These are phyloP conservation scores for Debaryomyces singareniensis DNA, from an alignment of 1,139 yeast genomes.

Conservation along the genomic window DNA sequence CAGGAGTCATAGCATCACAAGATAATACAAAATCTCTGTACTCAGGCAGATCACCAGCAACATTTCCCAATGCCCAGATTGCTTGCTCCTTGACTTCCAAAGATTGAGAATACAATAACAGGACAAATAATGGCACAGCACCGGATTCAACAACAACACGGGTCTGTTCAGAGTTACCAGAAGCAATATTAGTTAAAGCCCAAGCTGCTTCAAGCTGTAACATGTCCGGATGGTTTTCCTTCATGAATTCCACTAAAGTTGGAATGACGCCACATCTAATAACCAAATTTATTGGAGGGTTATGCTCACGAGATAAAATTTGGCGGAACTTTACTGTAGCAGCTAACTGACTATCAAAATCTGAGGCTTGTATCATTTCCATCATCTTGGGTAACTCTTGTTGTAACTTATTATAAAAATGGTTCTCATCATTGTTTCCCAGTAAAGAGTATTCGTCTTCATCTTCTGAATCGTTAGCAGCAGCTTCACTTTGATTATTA, in stretches of 20 bases:
- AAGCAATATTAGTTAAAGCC: constrained; percentile 97
- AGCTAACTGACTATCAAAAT: constrained; percentile 74
- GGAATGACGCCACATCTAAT: constrained; percentile 93
- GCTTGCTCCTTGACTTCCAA: constrained; percentile 96
- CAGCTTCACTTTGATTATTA: constrained; percentile 32
- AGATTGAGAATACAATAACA: constrained; percentile 71
- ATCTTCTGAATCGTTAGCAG: constrained; percentile 36
- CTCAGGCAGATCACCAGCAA: constrained; percentile 91
- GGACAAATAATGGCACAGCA: constrained; percentile 88
- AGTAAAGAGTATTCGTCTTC: constrained; percentile 29
- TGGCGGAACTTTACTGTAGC: constrained; percentile 94
- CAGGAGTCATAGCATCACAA: constrained; percentile 87
- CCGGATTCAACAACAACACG: constrained; percentile 85
- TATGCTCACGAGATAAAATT: constrained; percentile 85
- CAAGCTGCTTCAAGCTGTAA: constrained; percentile 97
- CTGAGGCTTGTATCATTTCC: constrained; percentile 69
- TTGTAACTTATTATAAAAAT: constrained; percentile 53
- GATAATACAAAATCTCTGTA: constrained; percentile 84
- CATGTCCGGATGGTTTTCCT: constrained; percentile 70
- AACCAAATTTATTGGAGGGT: constrained; percentile 95
- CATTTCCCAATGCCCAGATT: constrained; percentile 98
- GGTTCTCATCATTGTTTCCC: constrained; percentile 39
- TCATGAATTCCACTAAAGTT: constrained; percentile 80
- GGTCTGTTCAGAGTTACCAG: constrained; percentile 91
- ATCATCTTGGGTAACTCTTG: constrained; percentile 83